A percentile compares a stretch with the other conserved stretches of the same genome.
Evolutionary conservation across 768 basidiomycete genomes (phyloP).

Genomic region (Tylopilus felleus): DNA sequence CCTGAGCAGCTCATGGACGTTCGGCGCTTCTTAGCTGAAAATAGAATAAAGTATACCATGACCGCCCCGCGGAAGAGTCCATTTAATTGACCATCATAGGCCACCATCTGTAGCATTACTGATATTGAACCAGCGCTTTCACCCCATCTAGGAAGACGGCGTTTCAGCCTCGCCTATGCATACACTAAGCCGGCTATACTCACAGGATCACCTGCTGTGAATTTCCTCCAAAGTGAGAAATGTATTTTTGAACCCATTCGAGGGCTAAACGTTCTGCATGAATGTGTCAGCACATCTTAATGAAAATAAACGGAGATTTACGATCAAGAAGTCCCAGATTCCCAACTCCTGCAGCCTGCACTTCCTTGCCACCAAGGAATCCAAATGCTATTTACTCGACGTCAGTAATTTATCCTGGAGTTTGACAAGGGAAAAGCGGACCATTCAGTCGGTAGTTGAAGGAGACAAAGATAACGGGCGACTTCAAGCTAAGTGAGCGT

Average conservation of each 20-base stretch:
- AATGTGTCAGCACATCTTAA: not conserved
- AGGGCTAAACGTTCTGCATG: not conserved
- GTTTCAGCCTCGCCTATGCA: not conserved
- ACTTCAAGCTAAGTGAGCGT: constrained; percentile 10
- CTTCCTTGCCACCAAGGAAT: constrained; percentile 25
- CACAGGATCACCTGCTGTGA: constrained; percentile 11
- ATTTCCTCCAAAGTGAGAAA: not conserved
- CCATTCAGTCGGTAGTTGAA: constrained; percentile 13
- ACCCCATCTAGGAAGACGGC: not conserved
- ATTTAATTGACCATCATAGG: constrained; percentile 4
- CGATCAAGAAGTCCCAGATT: constrained; percentile 31
- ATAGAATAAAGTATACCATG: constrained; percentile 7
- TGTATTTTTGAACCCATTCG: constrained; percentile 2
- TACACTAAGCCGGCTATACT: not conserved
- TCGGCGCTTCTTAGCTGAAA: not conserved
- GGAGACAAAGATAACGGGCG: not conserved
- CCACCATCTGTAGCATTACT: constrained; percentile 2
- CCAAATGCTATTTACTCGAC: constrained; percentile 19
- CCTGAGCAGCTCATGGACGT: not conserved
- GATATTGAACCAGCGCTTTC: not conserved
- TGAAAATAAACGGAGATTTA: not conserved
- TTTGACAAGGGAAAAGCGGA: not conserved
- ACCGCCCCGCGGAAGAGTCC: constrained; percentile 19
- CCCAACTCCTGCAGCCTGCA: not conserved
- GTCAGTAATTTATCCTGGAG: not conserved